Evolutionary conservation across 139 green algal species (phyloP).

Genomic region (Dunaliella primolecta): DNA sequence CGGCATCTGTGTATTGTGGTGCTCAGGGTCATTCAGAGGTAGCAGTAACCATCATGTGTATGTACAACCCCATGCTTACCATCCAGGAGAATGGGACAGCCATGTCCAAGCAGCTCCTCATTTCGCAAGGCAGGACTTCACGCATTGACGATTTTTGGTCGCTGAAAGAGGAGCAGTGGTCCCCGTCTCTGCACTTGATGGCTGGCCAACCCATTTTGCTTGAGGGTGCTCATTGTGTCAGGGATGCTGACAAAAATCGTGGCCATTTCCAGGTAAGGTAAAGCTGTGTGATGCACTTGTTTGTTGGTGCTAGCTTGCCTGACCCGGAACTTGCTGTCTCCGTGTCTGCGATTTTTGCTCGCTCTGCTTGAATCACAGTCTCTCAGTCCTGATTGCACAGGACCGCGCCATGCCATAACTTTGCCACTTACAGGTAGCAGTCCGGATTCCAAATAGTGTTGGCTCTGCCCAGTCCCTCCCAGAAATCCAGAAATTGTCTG

Average conservation of each 20-base stretch:
- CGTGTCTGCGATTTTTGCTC: too few relatives aligned
- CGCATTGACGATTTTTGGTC: background rate
- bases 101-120: background rate
- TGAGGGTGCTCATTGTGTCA: constrained; percentile 13
- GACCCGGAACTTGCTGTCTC: too few relatives aligned
- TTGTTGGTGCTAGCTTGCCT: too few relatives aligned
- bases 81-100: background rate
- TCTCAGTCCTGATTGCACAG: too few relatives aligned
- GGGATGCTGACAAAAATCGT: fast-evolving
- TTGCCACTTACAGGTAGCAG: background rate
- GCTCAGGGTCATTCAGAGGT: too few relatives aligned
- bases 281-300: too few relatives aligned
- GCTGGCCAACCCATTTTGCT: constrained; percentile 24
- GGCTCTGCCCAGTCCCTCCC: background rate
- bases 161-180: background rate
- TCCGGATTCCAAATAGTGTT: background rate
- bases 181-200: background rate
- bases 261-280: constrained; percentile 10
- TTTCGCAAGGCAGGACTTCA: background rate
- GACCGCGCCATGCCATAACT: too few relatives aligned
- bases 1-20: too few relatives aligned
- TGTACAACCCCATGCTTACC: too few relatives aligned
- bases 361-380: too few relatives aligned
- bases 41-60: too few relatives aligned
- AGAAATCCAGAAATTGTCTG: background rate